Evolutionary conservation across 345 rosid species (phyloP), one percentile per base, ranked within the genome.

Genomic region (Corchorus capsularis): DNA sequence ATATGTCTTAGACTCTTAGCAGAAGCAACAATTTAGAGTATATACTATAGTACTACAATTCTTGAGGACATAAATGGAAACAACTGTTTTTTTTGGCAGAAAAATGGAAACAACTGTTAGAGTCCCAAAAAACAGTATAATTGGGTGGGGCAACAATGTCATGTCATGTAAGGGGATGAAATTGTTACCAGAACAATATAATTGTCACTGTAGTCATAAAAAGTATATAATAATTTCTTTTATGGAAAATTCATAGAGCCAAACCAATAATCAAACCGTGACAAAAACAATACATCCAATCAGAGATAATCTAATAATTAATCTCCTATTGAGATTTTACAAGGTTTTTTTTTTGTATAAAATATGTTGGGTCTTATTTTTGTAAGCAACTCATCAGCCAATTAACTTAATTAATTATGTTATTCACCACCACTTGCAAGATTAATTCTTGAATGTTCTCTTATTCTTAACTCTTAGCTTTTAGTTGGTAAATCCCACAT

Each of bases 401-500:
- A 69, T 52, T 52, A 16, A 52, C 73, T 50, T 27, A 27, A 27
- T 27, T 27, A 27, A 27, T 27, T 69, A 19, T 69, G 72, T 69
- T 69, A 69, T 69, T 69, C 43, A 52, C 47, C 27, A 63, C 37
- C 12, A 32, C 73, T 20, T 34, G n/a, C 11, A 20, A 13, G 3
- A 27, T 27, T 27, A 27, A 6, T 12, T 45, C 46, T 67, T 68
- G 19, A 68, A 68, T 66, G 39, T 60, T 27, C 1, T 27, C 27
- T 57, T 57, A 63, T 2, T 53, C 3, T 39, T n/a, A 63, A 39
- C 22, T 37, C 4, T 56, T 56, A 27, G 11, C 61, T 16, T 37
- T 74, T 19, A 74, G 46, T 62, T 74, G 9, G 77, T 61, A n/a
- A 74, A 62, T n/a, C 47, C n/a, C 12, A 74, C 69, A 20, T 74